Evolutionary conservation across 2,329 filamentous ascomycete genomes (phyloP).

Genomic region (Sporothrix pallida): DNA sequence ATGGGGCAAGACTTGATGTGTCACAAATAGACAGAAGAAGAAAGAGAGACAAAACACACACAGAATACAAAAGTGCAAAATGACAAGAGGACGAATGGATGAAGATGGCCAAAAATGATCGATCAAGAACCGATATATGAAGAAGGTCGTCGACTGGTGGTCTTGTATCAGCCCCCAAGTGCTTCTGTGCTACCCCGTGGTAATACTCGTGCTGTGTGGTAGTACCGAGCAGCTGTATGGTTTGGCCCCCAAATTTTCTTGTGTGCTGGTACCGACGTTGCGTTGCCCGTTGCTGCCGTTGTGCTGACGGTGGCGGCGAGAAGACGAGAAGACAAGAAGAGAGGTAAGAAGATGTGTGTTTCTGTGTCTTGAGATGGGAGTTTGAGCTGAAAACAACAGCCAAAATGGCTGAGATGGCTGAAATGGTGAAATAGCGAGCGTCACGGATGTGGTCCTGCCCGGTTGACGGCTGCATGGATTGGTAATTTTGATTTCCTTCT

Average conservation of each 20-base stretch:
- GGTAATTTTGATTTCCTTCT: conserved; percentile 11
- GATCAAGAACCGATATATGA: neutral
- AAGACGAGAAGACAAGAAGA: too few relatives aligned
- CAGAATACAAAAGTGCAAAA: neutral
- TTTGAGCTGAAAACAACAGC: conserved; percentile 16
- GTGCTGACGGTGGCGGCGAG: neutral
- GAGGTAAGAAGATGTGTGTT: too few relatives aligned
- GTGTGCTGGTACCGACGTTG: conserved; percentile 18
- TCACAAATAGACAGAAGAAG: neutral
- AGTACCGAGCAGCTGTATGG: neutral
- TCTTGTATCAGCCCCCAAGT: neutral
- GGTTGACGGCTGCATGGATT: conserved; percentile 21
- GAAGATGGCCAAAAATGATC: neutral
- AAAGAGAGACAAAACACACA: neutral
- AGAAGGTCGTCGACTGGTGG: neutral
- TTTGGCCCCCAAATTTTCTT: neutral
- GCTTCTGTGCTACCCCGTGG: neutral
- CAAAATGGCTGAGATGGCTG: conserved; percentile 4
- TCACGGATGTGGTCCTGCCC: conserved; percentile 23
- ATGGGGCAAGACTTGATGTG: neutral
- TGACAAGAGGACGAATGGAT: neutral
- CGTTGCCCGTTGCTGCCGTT: conserved; percentile 12
- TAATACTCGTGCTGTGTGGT: neutral
- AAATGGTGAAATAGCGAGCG: conserved; percentile 22
- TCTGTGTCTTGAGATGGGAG: neutral